Percentiles rank a stretch among this genome's conserved stretches.
Conservation (phyloP, 2,329 filamentous ascomycete genomes). For the Fusarium nurragi region DNA sequence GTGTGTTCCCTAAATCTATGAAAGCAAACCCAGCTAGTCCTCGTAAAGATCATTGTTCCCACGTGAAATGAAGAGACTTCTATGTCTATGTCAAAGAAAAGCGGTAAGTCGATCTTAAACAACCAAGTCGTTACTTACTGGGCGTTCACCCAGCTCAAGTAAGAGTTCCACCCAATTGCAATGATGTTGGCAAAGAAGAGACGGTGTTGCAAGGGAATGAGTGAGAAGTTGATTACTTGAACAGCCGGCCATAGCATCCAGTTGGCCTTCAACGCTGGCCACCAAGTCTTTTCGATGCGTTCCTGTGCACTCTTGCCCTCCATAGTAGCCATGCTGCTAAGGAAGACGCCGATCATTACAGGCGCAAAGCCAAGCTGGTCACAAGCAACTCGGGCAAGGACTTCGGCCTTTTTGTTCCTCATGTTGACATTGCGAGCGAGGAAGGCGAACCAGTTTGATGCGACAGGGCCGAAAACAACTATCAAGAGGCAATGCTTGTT, state of each 20-base stretch:
- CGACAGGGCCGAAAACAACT: slow-evolving; percentile 87
- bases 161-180: slow-evolving; percentile 73
- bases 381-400: slow-evolving; percentile 77
- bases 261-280: slow-evolving; percentile 79
- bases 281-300: slow-evolving; percentile 78
- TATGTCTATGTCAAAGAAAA: slow-evolving; percentile 30
- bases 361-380: slow-evolving; percentile 89
- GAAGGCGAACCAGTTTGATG: slow-evolving; percentile 86
- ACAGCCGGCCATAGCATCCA: slow-evolving; percentile 89
- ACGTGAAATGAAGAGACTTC: slow-evolving; percentile 24
- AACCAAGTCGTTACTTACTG: slow-evolving; percentile 38
- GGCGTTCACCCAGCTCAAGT: slow-evolving; percentile 70
- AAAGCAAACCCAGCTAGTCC: slow-evolving; percentile 2
- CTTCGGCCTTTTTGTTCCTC: slow-evolving; percentile 72
- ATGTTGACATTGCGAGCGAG: slow-evolving; percentile 76
- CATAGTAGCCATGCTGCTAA: slow-evolving; percentile 84
- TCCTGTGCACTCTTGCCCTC: slow-evolving; percentile 71
- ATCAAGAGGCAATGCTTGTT: slow-evolving; percentile 17
- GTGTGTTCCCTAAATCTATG: slow-evolving; percentile 15
- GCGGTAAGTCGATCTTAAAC: neutral
- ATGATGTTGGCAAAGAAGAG: slow-evolving; percentile 89
- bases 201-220: slow-evolving; percentile 83
- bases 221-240: slow-evolving; percentile 86
- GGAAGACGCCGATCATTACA: slow-evolving; percentile 82
- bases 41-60: slow-evolving; percentile 1